Percentiles rank a stretch among this genome's conserved stretches.
Evolutionary conservation across 2,329 filamentous ascomycete genomes (phyloP).

Genomic region (Alternaria ventricosa): DNA sequence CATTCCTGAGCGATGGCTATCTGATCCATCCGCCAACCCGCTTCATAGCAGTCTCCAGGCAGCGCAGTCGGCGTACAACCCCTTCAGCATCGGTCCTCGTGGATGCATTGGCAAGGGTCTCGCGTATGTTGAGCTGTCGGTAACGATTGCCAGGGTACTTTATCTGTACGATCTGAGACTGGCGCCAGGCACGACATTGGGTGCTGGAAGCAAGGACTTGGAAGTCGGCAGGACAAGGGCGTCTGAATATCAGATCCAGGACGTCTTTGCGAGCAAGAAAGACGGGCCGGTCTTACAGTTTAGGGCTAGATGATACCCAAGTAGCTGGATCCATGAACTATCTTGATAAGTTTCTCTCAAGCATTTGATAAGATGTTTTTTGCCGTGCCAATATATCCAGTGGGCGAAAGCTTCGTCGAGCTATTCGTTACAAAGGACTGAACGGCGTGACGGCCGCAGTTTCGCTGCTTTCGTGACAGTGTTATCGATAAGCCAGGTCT

Average conservation of each 20-base stretch:
- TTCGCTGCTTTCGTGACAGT: not conserved
- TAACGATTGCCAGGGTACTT: constrained; percentile 66
- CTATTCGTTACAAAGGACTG: not conserved
- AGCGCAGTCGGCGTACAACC: constrained; percentile 74
- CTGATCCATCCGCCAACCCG: constrained; percentile 38
- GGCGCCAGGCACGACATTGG: constrained; percentile 41
- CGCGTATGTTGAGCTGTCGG: constrained; percentile 71
- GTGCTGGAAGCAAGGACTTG: constrained; percentile 39
- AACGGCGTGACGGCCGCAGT: not conserved
- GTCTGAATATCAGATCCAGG: constrained; percentile 71
- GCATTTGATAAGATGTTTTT: not conserved
- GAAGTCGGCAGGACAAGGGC: constrained; percentile 41
- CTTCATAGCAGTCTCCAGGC: constrained; percentile 34
- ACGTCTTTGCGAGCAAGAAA: constrained; percentile 77
- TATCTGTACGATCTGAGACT: constrained; percentile 65
- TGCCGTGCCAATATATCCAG: rapidly evolving
- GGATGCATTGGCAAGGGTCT: constrained; percentile 76
- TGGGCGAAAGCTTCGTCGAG: not conserved
- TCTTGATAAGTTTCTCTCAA: not conserved
- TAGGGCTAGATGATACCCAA: constrained; percentile 18
- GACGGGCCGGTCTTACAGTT: constrained; percentile 72
- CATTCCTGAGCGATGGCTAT: constrained; percentile 48
- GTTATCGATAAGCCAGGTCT: constrained; percentile 10
- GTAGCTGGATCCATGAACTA: not conserved
- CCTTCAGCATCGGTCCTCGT: constrained; percentile 73